These are phyloP conservation scores for Ustilago xerochloae DNA, from an alignment of 1,284 basidiomycete species.

Conservation along the genomic window DNA sequence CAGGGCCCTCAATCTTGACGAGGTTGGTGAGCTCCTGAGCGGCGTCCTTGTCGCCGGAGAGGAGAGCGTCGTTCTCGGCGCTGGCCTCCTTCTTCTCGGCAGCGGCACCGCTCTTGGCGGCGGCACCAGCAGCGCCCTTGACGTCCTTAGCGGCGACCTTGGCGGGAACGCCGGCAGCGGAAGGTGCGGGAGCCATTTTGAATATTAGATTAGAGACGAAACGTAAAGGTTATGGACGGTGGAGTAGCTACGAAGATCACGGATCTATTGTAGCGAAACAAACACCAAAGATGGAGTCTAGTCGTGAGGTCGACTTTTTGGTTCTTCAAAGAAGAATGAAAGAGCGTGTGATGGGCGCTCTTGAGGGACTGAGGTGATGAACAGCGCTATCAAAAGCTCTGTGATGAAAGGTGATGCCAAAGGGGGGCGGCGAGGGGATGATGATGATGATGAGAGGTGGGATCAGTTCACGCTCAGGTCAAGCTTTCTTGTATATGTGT, in stretches of 20 bases:
- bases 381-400: conserved; percentile 51
- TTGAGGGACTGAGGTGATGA: conserved; percentile 9
- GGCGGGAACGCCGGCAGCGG: conserved; percentile 63
- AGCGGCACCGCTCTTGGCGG: conserved; percentile 62
- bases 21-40: conserved; percentile 70
- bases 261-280: conserved; percentile 24
- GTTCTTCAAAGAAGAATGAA: conserved; percentile 29
- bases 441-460: conserved; percentile 21
- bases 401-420: conserved; percentile 28
- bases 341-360: conserved; percentile 27
- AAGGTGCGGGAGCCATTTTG: conserved; percentile 56
- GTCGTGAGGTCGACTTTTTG: conserved; percentile 37
- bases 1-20: conserved; percentile 78
- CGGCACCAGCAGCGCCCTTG: conserved; percentile 65
- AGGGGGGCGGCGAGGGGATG: conserved; percentile 23
- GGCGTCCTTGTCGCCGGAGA: conserved; percentile 69
- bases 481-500: background rate
- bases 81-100: conserved; percentile 68
- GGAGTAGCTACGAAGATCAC: conserved; percentile 22
- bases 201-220: background rate
- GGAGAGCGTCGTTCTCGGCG: conserved; percentile 68
- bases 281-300: conserved; percentile 27
- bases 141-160: conserved; percentile 63
- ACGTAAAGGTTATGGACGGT: background rate
- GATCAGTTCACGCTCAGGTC: conserved; percentile 5